Conservation (phyloP, 805 yeast species). For the Suhomyces kilbournensis region DNA sequence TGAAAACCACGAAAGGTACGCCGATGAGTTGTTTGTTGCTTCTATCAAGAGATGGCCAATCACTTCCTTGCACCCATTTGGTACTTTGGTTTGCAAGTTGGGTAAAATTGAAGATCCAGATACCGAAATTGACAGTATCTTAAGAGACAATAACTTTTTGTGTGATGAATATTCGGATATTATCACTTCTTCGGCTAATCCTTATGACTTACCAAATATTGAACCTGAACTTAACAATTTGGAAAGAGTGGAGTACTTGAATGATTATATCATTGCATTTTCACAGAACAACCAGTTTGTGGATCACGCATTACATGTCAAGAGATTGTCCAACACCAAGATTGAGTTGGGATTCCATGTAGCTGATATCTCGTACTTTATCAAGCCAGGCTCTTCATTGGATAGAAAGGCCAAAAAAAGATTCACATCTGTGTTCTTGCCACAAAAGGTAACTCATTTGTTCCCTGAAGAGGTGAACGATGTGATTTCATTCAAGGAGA, state of each 20-base stretch:
- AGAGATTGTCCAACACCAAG: conserved; percentile 52
- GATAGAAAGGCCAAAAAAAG: conserved; percentile 91
- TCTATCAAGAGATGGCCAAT: conserved; percentile 99
- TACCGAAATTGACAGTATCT: conserved; percentile 82
- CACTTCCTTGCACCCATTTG: conserved; percentile 96
- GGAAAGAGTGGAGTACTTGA: conserved; percentile 50
- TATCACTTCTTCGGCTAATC: conserved; percentile 18
- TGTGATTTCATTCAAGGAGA: conserved; percentile 57
- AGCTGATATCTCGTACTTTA: conserved; percentile 70
- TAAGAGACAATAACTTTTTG: conserved; percentile 80
- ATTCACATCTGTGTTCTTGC: conserved; percentile 83
- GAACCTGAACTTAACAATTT: conserved; percentile 34
- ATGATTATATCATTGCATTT: conserved; percentile 64
- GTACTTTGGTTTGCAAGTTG: conserved; percentile 82
- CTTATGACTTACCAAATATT: conserved; percentile 40
- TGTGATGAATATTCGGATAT: conserved; percentile 74
- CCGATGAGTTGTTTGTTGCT: conserved; percentile 83
- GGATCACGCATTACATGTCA: conserved; percentile 84
- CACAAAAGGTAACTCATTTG: conserved; percentile 67
- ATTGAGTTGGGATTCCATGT: conserved; percentile 85
- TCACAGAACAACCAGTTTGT: conserved; percentile 55
- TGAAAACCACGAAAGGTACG: conserved; percentile 81
- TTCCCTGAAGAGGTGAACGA: conserved; percentile 66
- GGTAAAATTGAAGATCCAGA: conserved; percentile 75
- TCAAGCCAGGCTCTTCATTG: conserved; percentile 69